These are phyloP conservation scores for Triangularia verruculosa DNA, from an alignment of 2,329 filamentous ascomycete species.

Conservation along the genomic window DNA sequence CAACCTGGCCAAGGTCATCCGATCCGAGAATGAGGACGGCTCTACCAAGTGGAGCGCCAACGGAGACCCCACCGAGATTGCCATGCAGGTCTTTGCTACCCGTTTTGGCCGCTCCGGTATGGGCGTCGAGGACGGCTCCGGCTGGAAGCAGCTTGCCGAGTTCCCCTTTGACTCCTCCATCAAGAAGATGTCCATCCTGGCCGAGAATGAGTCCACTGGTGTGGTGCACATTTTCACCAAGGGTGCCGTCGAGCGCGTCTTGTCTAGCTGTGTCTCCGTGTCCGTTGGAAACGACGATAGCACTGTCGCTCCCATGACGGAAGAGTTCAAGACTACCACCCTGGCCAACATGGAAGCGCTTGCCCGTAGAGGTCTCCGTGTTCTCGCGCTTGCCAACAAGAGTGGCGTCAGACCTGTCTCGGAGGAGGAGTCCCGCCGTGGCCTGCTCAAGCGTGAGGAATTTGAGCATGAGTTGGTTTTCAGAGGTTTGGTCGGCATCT, in stretches of 20 bases:
- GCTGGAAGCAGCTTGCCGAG: conserved; percentile 53
- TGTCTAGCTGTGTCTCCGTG: conserved; percentile 53
- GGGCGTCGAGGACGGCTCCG: conserved; percentile 27
- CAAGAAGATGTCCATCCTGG: conserved; percentile 66
- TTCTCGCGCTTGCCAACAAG: conserved; percentile 55
- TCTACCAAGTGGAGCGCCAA: conserved; percentile 49
- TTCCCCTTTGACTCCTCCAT: conserved; percentile 64
- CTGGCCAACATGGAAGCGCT: conserved; percentile 59
- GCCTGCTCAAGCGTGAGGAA: conserved; percentile 25
- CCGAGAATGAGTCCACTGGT: conserved; percentile 35
- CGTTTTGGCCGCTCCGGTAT: conserved; percentile 52
- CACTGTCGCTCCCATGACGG: conserved; percentile 21
- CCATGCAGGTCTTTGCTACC: conserved; percentile 64
- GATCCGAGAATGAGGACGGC: conserved; percentile 45
- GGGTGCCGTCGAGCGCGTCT: conserved; percentile 59
- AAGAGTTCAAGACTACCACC: conserved; percentile 3
- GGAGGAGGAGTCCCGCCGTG: conserved; percentile 1
- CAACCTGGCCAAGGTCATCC: conserved; percentile 47
- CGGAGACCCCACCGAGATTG: conserved; percentile 64
- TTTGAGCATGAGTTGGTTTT: conserved; percentile 39
- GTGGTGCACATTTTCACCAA: conserved; percentile 42
- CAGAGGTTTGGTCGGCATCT: conserved; percentile 63
- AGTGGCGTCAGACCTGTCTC: conserved; percentile 1
- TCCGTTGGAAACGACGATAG: conserved; percentile 28
- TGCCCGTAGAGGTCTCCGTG: conserved; percentile 58